A percentile compares a stretch with the other conserved stretches of the same genome.
These are phyloP conservation scores for Leccinum pellstonianum DNA, from an alignment of 768 basidiomycete species.

Conservation along the genomic window DNA sequence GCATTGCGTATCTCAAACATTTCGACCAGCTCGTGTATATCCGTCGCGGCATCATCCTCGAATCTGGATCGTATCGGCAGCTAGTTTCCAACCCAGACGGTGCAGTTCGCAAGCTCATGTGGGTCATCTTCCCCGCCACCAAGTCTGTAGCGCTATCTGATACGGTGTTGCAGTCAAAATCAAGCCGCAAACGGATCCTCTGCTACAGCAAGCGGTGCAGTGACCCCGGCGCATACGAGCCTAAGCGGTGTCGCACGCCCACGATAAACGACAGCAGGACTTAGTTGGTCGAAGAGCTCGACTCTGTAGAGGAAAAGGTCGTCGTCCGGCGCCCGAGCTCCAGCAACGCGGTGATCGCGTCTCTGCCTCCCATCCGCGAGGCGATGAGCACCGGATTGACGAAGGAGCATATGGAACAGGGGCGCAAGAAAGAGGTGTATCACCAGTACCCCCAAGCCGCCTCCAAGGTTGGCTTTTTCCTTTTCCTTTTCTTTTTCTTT, in stretches of 20 bases:
- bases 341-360: constrained; percentile 50
- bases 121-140: constrained; percentile 1
- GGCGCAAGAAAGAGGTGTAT: constrained; percentile 75
- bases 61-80: constrained; percentile 63
- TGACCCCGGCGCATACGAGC: constrained; percentile 48
- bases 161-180: constrained; percentile 34
- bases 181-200: constrained; percentile 44
- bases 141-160: neutral
- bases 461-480: constrained; percentile 53
- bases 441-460: constrained; percentile 74
- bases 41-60: constrained; percentile 79
- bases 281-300: constrained; percentile 26
- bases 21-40: constrained; percentile 76
- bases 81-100: constrained; percentile 60
- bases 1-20: constrained; percentile 75
- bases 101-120: constrained; percentile 77
- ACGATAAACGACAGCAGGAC: constrained; percentile 9
- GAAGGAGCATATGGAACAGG: constrained; percentile 77
- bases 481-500: constrained; percentile 43
- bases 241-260: constrained; percentile 22
- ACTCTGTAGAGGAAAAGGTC: constrained; percentile 54
- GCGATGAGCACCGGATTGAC: constrained; percentile 46
- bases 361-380: constrained; percentile 39
- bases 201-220: constrained; percentile 44
- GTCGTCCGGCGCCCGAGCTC: constrained; percentile 57